These are phyloP conservation scores for Neovahlkampfia damariscottae DNA, from an alignment of 78 protist species.

Conservation along the genomic window DNA sequence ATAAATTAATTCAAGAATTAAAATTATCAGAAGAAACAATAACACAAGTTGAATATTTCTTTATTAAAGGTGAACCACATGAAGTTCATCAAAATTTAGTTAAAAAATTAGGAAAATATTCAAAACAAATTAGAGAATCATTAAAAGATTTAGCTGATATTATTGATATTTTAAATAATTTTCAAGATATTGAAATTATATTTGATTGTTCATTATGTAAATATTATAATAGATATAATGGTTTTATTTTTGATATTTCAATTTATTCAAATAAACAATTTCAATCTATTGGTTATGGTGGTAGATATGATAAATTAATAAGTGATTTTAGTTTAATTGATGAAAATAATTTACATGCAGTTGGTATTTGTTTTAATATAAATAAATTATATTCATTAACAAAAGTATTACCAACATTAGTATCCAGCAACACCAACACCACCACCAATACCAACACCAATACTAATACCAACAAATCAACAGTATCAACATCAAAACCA, in stretches of 20 bases:
- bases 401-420: too few species aligned
- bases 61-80: background rate
- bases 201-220: background rate
- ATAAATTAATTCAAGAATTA: background rate
- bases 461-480: too few species aligned
- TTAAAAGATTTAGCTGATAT: background rate
- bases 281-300: background rate
- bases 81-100: background rate
- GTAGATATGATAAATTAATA: background rate
- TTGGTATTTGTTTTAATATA: background rate
- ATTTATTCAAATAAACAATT: background rate
- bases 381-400: background rate
- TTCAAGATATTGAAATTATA: background rate
- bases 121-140: background rate
- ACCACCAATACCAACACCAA: too few species aligned
- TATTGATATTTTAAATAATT: background rate
- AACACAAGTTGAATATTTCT: background rate
- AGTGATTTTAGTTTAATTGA: background rate
- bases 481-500: too few species aligned
- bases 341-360: background rate
- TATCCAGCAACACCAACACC: too few species aligned
- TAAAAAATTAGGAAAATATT: background rate
- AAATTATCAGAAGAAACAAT: background rate
- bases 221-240: background rate
- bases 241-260: background rate